Conservation (phyloP, 352 stramenopile species). For the Globisporangium middletonii region DNA sequence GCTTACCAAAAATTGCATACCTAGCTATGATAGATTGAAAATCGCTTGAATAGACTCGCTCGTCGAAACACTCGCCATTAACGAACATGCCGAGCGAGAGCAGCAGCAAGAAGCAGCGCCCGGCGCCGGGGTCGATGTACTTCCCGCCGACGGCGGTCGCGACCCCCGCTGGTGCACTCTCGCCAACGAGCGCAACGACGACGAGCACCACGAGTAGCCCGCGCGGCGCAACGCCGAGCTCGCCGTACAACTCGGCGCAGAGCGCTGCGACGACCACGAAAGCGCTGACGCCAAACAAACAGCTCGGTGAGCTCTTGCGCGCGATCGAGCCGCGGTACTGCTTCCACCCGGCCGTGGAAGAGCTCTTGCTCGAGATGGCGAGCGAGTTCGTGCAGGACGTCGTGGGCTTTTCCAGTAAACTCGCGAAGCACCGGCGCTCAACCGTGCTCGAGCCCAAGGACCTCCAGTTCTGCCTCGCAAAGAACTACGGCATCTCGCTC, state of each 20-base stretch:
- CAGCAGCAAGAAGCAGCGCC: constrained; percentile 32
- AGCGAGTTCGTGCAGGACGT: constrained; percentile 76
- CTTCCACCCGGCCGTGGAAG: constrained; percentile 75
- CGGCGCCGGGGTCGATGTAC: constrained; percentile 39
- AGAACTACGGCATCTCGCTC: constrained; percentile 84
- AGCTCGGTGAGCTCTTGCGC: constrained; percentile 57
- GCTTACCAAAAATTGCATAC: no score
- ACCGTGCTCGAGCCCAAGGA: constrained; percentile 66
- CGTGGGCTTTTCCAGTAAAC: constrained; percentile 49
- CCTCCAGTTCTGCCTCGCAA: constrained; percentile 76
- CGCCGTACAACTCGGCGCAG: constrained; percentile 31
- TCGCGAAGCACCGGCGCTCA: constrained; percentile 76
- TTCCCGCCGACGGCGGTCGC: constrained; percentile 23
- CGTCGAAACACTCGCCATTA: neutral
- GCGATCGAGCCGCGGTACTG: constrained; percentile 67
- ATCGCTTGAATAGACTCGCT: no score
- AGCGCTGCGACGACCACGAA: constrained; percentile 35
- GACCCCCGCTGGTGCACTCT: constrained; percentile 8
- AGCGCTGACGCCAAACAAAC: constrained; percentile 63
- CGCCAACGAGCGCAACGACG: constrained; percentile 9
- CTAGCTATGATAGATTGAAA: no score
- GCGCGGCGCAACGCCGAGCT: constrained; percentile 12
- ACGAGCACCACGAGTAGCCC: constrained; percentile 18
- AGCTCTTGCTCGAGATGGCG: constrained; percentile 79
- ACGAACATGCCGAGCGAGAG: constrained; percentile 18